phyloP scores from a whole-genome alignment of 2,329 filamentous ascomycete genomes.

The Hymenoscyphus scutula region DNA sequence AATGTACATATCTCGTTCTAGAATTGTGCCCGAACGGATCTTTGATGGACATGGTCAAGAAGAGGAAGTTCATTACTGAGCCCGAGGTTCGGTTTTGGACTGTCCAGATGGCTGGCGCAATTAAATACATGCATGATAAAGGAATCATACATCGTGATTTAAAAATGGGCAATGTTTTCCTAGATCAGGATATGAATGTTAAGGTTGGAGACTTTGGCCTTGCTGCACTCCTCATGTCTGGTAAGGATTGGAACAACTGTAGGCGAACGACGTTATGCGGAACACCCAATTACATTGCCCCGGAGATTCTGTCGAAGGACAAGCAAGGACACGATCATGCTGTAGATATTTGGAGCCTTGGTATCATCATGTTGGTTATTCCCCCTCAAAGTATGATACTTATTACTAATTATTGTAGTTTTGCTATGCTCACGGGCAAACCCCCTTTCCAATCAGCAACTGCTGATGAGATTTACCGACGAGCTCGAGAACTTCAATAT shows the following conservation, averaged over 20 bases:
- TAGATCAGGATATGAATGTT: conserved; percentile 93
- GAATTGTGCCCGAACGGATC: conserved; percentile 95
- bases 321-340: conserved; percentile 96
- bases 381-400: conserved; percentile 2
- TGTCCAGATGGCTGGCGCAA: conserved; percentile 90
- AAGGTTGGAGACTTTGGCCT: conserved; percentile 98
- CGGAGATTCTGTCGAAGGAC: conserved; percentile 91
- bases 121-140: conserved; percentile 96
- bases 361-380: conserved; percentile 79
- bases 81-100: conserved; percentile 93
- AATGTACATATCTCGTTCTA: conserved; percentile 88
- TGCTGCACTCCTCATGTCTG: conserved; percentile 85
- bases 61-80: conserved; percentile 83
- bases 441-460: conserved; percentile 94
- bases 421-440: conserved; percentile 94
- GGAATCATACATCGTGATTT: conserved; percentile 95
- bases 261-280: conserved; percentile 92
- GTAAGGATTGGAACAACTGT: conserved; percentile 78
- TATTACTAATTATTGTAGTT: conserved; percentile 51
- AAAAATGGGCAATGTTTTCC: conserved; percentile 97
- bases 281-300: conserved; percentile 97
- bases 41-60: conserved; percentile 96
- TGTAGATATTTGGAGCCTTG: conserved; percentile 97
- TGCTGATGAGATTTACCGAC: conserved; percentile 80
- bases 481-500: conserved; percentile 69